Conservation (phyloP, 306 rosid genomes). For the Cucurbita ficifolia region DNA sequence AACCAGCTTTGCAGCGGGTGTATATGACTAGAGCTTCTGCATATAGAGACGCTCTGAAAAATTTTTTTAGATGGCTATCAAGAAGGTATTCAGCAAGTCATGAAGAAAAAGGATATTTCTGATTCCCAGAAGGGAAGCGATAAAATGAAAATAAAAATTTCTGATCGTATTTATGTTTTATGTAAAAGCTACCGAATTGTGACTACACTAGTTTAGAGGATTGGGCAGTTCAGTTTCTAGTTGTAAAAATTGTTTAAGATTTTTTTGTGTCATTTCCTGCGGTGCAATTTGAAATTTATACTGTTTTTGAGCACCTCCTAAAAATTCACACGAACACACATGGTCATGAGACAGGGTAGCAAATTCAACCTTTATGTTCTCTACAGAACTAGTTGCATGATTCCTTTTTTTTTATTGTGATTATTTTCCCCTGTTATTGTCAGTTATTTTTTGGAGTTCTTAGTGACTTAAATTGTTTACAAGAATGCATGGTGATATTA, state of each 20-base stretch:
- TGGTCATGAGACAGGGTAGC: background rate
- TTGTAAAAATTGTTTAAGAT: background rate
- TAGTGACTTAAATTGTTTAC: background rate
- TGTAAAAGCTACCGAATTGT: conserved; percentile 1
- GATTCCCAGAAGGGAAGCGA: conserved; percentile 30
- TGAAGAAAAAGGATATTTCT: conserved; percentile 44
- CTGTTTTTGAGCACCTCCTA: background rate
- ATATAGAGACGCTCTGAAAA: conserved; percentile 75
- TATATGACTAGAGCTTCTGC: conserved; percentile 91
- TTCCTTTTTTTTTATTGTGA: background rate
- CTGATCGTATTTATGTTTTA: conserved; percentile 12
- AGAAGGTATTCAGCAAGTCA: conserved; percentile 59
- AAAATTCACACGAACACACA: background rate
- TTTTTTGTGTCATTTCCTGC: background rate
- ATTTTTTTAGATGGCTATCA: conserved; percentile 69
- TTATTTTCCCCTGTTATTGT: background rate
- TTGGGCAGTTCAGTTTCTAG: background rate
- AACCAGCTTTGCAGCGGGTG: conserved; percentile 70
- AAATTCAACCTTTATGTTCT: background rate
- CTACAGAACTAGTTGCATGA: background rate
- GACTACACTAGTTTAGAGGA: background rate
- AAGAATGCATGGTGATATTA: background rate
- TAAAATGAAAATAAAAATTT: conserved; percentile 19
- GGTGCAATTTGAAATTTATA: background rate
- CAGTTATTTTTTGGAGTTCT: background rate